Evolutionary conservation across 371 early-diverging fungal species (phyloP).

Genomic region (Homolaphlyctis polyrhiza): DNA sequence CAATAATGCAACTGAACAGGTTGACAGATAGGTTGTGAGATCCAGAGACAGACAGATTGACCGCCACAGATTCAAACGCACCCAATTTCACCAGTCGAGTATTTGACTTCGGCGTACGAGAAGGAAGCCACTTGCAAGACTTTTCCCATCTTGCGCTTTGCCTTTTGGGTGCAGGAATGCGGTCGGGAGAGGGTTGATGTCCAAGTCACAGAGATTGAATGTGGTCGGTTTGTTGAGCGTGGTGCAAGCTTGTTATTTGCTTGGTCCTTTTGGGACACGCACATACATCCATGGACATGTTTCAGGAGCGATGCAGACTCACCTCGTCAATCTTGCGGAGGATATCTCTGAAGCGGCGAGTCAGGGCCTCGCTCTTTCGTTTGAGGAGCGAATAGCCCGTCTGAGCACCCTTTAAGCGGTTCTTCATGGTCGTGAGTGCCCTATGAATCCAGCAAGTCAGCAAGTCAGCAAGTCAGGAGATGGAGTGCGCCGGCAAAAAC

Average conservation of each 20-base stretch:
- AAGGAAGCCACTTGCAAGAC: conserved; percentile 97
- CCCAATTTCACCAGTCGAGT: conserved; percentile 95
- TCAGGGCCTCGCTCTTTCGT: conserved; percentile 97
- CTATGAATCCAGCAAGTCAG: conserved; percentile 34
- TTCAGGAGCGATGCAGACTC: no score
- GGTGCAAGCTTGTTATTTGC: not conserved
- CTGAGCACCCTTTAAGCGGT: conserved; percentile 95
- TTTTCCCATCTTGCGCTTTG: conserved; percentile 91
- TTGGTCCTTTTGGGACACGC: no score
- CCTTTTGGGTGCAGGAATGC: conserved; percentile 46
- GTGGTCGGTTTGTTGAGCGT: no score
- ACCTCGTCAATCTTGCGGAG: conserved; percentile 91
- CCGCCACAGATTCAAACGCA: conserved; percentile 23
- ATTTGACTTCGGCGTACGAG: conserved; percentile 96
- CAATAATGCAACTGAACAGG: not conserved
- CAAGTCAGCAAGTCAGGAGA: not conserved
- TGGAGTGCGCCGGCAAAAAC: not conserved
- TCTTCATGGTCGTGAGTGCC: conserved; percentile 92
- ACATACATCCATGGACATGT: no score
- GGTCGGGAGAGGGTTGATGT: not conserved
- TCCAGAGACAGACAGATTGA: not conserved
- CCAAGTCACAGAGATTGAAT: no score
- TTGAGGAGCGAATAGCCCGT: conserved; percentile 97
- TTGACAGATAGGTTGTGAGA: not conserved
- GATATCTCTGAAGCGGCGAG: conserved; percentile 91